phyloP scores from a whole-genome alignment of 164 flowering plant species.

The Nymphaea thermarum region DNA sequence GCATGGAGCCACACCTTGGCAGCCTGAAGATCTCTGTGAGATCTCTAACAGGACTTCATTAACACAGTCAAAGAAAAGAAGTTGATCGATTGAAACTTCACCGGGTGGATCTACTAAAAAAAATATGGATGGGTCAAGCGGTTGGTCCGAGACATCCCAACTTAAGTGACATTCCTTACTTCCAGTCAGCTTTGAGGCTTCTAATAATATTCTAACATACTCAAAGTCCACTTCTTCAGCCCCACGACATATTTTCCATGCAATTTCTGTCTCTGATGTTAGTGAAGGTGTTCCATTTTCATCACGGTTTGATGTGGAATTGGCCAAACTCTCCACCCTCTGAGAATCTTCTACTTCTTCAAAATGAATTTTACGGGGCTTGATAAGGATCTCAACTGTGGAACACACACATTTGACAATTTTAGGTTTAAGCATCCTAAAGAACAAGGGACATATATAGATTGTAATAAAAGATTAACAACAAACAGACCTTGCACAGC shows the following conservation, averaged over 20 bases:
- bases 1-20: conserved; percentile 35
- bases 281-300: too few species aligned
- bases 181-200: conserved; percentile 29
- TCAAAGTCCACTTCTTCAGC: conserved; percentile 34
- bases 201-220: conserved; percentile 49
- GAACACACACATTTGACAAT: not conserved
- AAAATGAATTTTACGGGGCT: conserved; percentile 48
- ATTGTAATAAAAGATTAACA: not conserved
- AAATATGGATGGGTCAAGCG: conserved; percentile 44
- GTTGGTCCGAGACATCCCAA: conserved; percentile 34
- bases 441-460: not conserved
- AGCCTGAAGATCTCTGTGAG: conserved; percentile 29
- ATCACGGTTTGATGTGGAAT: conserved; percentile 3
- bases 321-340: conserved; percentile 6
- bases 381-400: conserved; percentile 36
- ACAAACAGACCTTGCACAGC: conserved; percentile 33
- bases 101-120: conserved; percentile 39
- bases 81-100: conserved; percentile 32
- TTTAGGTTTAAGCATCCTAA: not conserved
- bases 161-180: conserved; percentile 32
- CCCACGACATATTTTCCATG: conserved; percentile 16
- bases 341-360: conserved; percentile 32
- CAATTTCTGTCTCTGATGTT: conserved; percentile 1
- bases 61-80: conserved; percentile 63
- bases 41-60: conserved; percentile 65